Evolutionary conservation across 768 basidiomycete genomes (phyloP).

Genomic region (Thelephora aurantiotincta): DNA sequence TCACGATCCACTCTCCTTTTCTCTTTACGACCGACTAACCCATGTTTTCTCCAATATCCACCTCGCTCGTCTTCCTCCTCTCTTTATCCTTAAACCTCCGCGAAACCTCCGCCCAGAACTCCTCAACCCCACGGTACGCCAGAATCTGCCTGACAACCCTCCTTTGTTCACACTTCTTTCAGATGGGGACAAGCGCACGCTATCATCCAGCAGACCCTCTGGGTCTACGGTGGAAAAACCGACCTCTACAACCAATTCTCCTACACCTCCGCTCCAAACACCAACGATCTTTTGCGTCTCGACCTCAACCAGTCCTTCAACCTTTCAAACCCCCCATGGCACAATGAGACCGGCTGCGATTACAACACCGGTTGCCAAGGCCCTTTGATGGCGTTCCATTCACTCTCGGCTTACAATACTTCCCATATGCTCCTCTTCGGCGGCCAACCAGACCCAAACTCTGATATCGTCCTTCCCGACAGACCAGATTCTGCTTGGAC

Average conservation of each 20-base stretch:
- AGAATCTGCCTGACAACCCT: not conserved
- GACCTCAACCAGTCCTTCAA: constrained; percentile 46
- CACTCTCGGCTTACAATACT: constrained; percentile 50
- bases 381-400: constrained; percentile 68
- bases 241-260: constrained; percentile 52
- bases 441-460: constrained; percentile 54
- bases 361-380: constrained; percentile 32
- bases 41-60: too few species aligned
- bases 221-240: constrained; percentile 72
- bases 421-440: constrained; percentile 54
- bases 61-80: too few species aligned
- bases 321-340: constrained; percentile 54
- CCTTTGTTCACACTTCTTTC: not conserved
- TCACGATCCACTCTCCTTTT: too few species aligned
- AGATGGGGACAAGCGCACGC: constrained; percentile 81
- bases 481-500: constrained; percentile 49
- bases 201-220: constrained; percentile 42
- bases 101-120: not conserved
- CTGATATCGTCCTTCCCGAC: constrained; percentile 33
- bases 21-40: too few species aligned
- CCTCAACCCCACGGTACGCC: not conserved
- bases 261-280: constrained; percentile 64
- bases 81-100: too few species aligned
- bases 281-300: constrained; percentile 57
- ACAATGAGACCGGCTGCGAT: constrained; percentile 33